A percentile compares a stretch with the other conserved stretches of the same genome.
phyloP scores from a whole-genome alignment of 2,329 filamentous ascomycete species.

The Penicillium sp. region DNA sequence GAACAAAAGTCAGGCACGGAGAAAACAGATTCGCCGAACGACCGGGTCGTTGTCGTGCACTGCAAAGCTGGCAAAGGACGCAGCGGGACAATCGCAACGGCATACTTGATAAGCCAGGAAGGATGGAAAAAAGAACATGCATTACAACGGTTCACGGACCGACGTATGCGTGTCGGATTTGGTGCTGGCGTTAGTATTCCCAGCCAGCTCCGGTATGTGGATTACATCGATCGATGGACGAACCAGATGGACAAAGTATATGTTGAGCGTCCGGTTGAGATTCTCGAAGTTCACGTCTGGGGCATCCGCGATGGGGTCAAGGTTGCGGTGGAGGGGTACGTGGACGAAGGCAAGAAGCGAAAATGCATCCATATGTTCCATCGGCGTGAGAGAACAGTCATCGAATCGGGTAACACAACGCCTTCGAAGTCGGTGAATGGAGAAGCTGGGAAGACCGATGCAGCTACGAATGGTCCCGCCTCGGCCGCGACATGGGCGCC shows the following conservation, averaged over 20 bases:
- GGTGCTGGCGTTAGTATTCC: constrained; percentile 90
- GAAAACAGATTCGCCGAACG: constrained; percentile 21
- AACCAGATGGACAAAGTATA: constrained; percentile 72
- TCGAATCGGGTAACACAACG: constrained; percentile 44
- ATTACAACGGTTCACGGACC: constrained; percentile 69
- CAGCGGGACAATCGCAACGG: constrained; percentile 83
- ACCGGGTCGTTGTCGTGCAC: constrained; percentile 83
- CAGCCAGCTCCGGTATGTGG: constrained; percentile 83
- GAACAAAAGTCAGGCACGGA: neutral
- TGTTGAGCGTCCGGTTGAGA: constrained; percentile 77
- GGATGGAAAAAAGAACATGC: constrained; percentile 67
- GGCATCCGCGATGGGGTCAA: constrained; percentile 85
- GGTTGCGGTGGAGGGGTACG: constrained; percentile 79
- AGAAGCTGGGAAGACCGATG: neutral
- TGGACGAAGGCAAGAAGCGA: constrained; percentile 86
- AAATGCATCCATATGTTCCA: constrained; percentile 79
- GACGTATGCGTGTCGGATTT: constrained; percentile 86
- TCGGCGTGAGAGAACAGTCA: constrained; percentile 64
- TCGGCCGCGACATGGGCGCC: constrained; percentile 9
- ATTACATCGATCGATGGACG: constrained; percentile 87
- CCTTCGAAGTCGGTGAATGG: constrained; percentile 39
- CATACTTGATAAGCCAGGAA: constrained; percentile 87
- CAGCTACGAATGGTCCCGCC: neutral
- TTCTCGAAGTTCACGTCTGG: constrained; percentile 88
- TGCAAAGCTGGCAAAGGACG: constrained; percentile 97